Base-by-base conservation (phyloP, 768 basidiomycete species). In the Leccinum ochraceum region DNA sequence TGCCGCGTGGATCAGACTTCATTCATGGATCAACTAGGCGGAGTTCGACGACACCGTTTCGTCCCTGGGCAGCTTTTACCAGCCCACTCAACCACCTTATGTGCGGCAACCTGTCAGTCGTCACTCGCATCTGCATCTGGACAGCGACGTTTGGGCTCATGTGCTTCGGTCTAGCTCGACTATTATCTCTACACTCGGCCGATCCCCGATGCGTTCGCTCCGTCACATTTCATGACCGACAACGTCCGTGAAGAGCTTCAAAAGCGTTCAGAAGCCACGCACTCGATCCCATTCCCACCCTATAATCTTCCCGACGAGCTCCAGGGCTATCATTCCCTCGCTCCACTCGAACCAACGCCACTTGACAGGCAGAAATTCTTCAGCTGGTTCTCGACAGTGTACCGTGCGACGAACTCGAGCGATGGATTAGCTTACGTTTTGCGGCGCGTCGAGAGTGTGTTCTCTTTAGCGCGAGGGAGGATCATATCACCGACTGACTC, bases 161-260 rank as follows among this genome's bases (percentile, higher is more conserved):
- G 4, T 13, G 34, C 26, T 28, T 39, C 24, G 9, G 56, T 48
- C 20, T 70, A 96, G 93, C 83, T 98, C 51, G 86, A 97, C 70
- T 94, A 99, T 69, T 94, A 98, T 65, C 82, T 98, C 32, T 99
- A 99, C 77, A 88, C 91, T 4, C 83, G 84, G 2, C 82, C 83
- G 66, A 78, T 89, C 68, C 79, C 89, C 49, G 75, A 83, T 63
- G 68, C 80, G 58, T 78, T 89, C 70, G 68, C 82, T 66, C 71
- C 82, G 17, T 79, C 82, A 32, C 94, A 95, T 70, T 98, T 96
- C 76, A 82, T 97, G 53, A 89, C 94, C n/a, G 91, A 95, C 67
- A 81, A 81, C 24, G 78, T 87, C 17, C 88, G 86, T 48, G 83
- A 83, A 63, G 83, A 84, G 52, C 71, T 86, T n/a, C 81, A 81